Evolutionary conservation across 352 stramenopile species (phyloP), one percentile per base, ranked within the genome.

Genomic region (Paralagenidium karlingii): DNA sequence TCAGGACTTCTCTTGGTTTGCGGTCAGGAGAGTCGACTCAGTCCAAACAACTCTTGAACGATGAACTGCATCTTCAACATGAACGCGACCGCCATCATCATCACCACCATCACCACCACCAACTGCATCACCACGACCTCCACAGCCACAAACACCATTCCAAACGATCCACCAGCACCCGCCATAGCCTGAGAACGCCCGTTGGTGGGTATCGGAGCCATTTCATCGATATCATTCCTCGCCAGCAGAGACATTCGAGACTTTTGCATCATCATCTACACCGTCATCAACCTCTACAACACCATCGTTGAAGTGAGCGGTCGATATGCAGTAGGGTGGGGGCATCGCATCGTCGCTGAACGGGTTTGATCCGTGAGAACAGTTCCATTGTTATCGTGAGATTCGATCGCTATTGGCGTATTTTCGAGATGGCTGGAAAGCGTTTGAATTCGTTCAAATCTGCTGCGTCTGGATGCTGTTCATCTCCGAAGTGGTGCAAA

Each of bases 381-480:
- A 73, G 61, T 57, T 58, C 41, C 45, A 46, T 19, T 65, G 63
- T 16, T 84, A 69, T 31, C 27, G 53, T 30, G 68, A 84, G 25
- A 50, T 56, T 16, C 65, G 67, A 11, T 78, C 60, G 21, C 40
- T 84, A 20, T 55, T 62, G 6, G 48, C 58, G 1, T 88, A 88
- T 34, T 61, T 85, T 5, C 53, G 60, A 28, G 69, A 88, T 34
- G 67, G 69, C 10, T 88, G 75, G 75, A 88, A 82, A 33, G 79
- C 60, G 53, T 88, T 85, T 31, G 70, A 88, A 33, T 39, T 82
- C n/a, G 38, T 88, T 3, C 75, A 82, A 30, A 85, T 88, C 45
- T 28, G 43, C 8, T 83, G 68, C 32, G 65, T 88, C 3, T 85
- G 75, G 75, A 43, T 84, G 20, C 45, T 85, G 4, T 38, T 82